Base-by-base conservation (phyloP, 106 monocot species). In the Phalaenopsis equestris region DNA sequence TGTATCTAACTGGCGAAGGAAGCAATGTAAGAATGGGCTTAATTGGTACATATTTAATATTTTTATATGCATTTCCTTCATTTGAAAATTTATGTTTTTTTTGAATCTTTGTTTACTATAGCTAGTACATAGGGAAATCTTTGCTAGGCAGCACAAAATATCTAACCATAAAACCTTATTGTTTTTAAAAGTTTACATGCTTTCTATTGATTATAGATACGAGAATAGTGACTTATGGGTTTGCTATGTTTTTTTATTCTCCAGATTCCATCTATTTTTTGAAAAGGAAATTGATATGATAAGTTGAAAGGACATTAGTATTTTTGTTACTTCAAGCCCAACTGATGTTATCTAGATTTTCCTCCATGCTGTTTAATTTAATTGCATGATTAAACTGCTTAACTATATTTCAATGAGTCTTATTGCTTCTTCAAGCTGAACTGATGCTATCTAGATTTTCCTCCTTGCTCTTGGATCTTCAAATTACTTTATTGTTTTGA, bases 1-100 rank as follows among this genome's bases (percentile, higher is more conserved):
- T 75, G 21, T 95, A 83, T 82, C 70, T 95, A 30, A 57, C 65
- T 37, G 77, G 79, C 75, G 41, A 77, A 19, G 73, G 72, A 36
- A 80, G 19, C 77, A 77, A 8, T 77, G 77, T 77, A 77, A 77
- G 77, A 24, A 55, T 77, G 1, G 38, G 14, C 16, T 36, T 39
- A 39, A 3, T 2, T 38, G 2, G 70, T 19, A 23, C 23, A 65
- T 70, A 70, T 4, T 70, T 39, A 70, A 70, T 70, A 14, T 70
- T 38, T 70, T 61, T n/a, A 61, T 21, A 61, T 4, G 61, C 21
- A 61, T 61, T 61, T 61, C 8, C n/a, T 4, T n/a, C 18, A 61
- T 61, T 5, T 9, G 10, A 21, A 1, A 70, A 3, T 41, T 9
- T 14, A 15, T 70, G 38, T 70, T 45, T 45, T 45, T 45, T 0